Conservation (phyloP, 176 grass and related monocot species). For the Metroxylon sagu region DNA sequence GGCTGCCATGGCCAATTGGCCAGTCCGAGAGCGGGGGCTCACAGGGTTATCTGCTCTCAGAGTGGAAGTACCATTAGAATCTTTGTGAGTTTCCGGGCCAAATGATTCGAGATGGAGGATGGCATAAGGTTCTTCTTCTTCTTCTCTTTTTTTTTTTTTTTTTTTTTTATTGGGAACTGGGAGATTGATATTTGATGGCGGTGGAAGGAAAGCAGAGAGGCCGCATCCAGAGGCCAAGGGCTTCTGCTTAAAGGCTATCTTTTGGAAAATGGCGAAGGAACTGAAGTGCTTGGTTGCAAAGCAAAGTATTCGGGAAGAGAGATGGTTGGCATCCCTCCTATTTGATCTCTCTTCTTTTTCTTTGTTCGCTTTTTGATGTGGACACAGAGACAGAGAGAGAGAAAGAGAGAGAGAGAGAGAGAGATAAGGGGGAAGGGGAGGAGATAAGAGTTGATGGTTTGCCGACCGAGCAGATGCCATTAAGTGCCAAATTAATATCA, state of each 20-base stretch:
- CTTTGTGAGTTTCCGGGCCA: conserved; percentile 25
- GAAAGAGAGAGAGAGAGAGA: too few relatives aligned
- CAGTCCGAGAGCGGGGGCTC: too few relatives aligned
- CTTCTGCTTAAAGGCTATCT: not conserved
- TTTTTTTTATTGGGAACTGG: conserved; percentile 27
- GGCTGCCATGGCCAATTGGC: not conserved
- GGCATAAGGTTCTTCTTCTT: too few relatives aligned
- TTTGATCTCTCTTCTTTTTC: too few relatives aligned
- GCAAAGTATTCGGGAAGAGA: conserved; percentile 36
- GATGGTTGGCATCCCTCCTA: not conserved
- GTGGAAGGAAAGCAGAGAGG: conserved; percentile 5
- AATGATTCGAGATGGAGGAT: conserved; percentile 24
- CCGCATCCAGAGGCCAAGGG: conserved; percentile 8
- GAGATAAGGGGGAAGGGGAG: too few relatives aligned
- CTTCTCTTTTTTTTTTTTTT: too few relatives aligned
- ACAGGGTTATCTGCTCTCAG: too few relatives aligned
- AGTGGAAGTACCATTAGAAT: conserved; percentile 5
- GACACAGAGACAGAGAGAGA: too few relatives aligned
- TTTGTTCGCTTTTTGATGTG: too few relatives aligned
- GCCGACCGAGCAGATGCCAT: too few relatives aligned
- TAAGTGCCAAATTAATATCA: too few relatives aligned
- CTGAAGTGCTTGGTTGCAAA: conserved; percentile 47
- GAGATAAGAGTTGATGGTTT: too few relatives aligned
- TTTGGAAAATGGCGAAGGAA: conserved; percentile 2
- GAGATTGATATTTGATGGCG: not conserved